Evolutionary conservation across 257 asterid genomes (phyloP), one percentile per base, ranked within the genome.

Genomic region (Paulownia fortunei): DNA sequence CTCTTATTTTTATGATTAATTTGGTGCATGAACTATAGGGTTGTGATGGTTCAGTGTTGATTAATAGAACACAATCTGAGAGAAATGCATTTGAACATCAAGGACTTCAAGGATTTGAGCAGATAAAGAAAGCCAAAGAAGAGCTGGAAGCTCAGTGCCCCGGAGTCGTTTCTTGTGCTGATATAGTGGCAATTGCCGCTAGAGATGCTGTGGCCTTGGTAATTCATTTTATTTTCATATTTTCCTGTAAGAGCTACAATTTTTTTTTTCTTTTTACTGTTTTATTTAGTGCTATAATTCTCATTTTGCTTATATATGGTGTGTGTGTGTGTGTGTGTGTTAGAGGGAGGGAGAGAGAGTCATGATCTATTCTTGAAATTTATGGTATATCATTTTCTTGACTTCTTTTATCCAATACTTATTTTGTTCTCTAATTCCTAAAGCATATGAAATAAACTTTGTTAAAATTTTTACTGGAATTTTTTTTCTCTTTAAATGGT

Each of bases 81-180:
- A 80, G 6, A 34, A 6, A 8, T 12, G 86, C 91, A 37, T 19
- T 21, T 24, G 89, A 37, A 16, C 88, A 84, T 73, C 80, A 77
- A 76, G 89, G 89, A 0, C 67, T 87, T 4, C 54, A 26, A 6
- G 84, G 89, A 34, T 87, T 83, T 74, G 85, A 47, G 0, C 62
- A 69, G 39, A 76, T 83, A 7, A 5, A 59, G 3, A 77, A 63
- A n/a, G 85, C 86, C 13, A 88, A 85, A 32, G 13, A 61, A 16
- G 71, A 34, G 62, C 42, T 88, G 19, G 89, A 88, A 59, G 39
- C 24, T 9, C 37, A 74, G 21, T 88, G 92, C 49, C 89, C 89
- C 1, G 83, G 88, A 3, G 72, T 88, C 6, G 92, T 88, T 9
- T 88, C 89, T 1, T 88, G 92, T 65, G 84, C 89, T 2, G 92